Base-by-base conservation (phyloP, 371 early-diverging fungal species). In the Syncephalastrum sp. region DNA sequence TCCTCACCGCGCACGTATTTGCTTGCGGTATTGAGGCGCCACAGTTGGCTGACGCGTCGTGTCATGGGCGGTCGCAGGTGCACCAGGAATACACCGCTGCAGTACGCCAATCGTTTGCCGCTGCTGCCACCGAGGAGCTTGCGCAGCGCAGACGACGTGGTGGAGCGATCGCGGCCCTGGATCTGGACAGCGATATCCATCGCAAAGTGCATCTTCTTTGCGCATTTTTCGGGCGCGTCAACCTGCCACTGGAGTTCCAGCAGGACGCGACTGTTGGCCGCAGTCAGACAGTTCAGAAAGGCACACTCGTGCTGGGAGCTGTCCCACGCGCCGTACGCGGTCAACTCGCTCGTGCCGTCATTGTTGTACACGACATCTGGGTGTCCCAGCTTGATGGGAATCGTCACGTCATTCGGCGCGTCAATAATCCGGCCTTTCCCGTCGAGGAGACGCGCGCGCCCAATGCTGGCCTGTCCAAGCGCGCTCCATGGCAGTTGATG, bases 1-100 rank as follows among this genome's bases (percentile, higher is more conserved):
- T 93, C 94, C 61, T 92, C 91, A 24, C 95, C 95, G 8, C 94
- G 84, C 6, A 93, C 90, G 67, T 93, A 93, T 50, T 86, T 82
- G 38, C 79, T 73, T n/a, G 86, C 82, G 0, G 90, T 89, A 60
- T 89, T 85, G 24, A 87, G 62, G 4, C 87, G 69, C 92, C 92
- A 91, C 15, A 90, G 55, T 17, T 89, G 84, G 7, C 76, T 72
- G 14, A 75, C 65, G 38, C 78, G 80, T 5, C 77, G 76, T 3
- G 82, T 77, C 64, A 77, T 74, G 7, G 77, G 77, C 1, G 89
- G 89, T 27, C 77, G 82, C 8, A 86, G 62, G 7, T 71, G 73
- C 14, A 86, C 73, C 16, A 76, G 58, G 57, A 82, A 86, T 12
- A 86, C 57, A 0, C 75, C 74, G 27, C 81, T 83, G n/a, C 66